Conservation (phyloP, 2,329 filamentous ascomycete species). For the Ciborinia camelliae region DNA sequence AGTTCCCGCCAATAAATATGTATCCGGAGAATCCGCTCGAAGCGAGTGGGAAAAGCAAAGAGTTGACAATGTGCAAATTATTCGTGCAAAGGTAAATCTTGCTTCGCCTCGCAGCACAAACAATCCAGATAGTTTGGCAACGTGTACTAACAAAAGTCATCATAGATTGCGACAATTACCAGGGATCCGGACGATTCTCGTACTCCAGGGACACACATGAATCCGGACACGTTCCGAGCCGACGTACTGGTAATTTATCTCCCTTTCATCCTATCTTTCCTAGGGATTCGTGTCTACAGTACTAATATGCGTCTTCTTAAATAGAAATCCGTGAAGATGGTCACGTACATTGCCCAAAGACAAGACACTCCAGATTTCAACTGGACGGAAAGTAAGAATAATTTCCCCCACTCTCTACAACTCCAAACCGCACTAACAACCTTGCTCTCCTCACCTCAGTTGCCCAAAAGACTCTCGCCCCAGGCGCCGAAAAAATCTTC, state of each 20-base stretch:
- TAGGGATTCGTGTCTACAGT: background rate
- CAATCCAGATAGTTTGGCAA: background rate
- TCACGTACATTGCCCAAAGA: background rate
- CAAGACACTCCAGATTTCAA: background rate
- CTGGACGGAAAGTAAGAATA: background rate
- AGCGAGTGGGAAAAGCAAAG: background rate
- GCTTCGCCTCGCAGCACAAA: background rate
- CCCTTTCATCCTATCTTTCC: background rate
- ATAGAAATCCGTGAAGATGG: background rate
- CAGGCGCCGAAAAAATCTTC: background rate
- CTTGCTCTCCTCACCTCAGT: background rate
- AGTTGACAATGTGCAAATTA: background rate
- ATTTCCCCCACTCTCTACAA: background rate
- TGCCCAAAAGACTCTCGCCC: background rate
- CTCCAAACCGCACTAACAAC: accelerated
- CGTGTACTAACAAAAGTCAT: background rate
- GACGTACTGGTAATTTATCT: background rate
- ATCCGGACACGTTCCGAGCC: background rate
- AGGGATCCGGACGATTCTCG: background rate
- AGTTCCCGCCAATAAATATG: background rate
- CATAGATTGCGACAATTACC: background rate
- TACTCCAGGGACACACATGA: background rate
- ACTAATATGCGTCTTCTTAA: background rate
- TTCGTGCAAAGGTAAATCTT: background rate
- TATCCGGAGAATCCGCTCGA: background rate